Percentiles rank a stretch among this genome's conserved stretches.
Evolutionary conservation across 768 basidiomycete species (phyloP).

Genomic region (Lentinula edodes): DNA sequence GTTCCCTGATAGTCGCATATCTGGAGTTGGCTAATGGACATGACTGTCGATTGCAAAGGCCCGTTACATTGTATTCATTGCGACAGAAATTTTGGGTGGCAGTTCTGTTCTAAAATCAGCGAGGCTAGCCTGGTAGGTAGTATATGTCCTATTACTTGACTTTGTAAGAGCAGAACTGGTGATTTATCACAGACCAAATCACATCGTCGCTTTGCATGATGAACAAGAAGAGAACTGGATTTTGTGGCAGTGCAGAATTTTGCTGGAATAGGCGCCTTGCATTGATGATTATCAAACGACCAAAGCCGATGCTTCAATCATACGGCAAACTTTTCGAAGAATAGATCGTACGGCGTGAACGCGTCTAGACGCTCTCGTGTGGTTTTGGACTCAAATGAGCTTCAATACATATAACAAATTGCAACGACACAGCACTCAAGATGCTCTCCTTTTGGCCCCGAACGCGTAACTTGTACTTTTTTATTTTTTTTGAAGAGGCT

Average conservation of each 20-base stretch:
- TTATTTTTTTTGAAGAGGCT: too few species aligned
- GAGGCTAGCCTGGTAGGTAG: not conserved
- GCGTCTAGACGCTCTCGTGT: too few species aligned
- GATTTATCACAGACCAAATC: constrained; percentile 94
- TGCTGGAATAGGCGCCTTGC: not conserved
- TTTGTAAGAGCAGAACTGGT: constrained; percentile 98
- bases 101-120: constrained; percentile 48
- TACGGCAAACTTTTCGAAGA: too few species aligned
- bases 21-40: constrained; percentile 98
- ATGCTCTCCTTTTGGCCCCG: too few species aligned
- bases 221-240: constrained; percentile 1
- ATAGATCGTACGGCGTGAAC: too few species aligned
- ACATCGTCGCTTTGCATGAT: constrained; percentile 94
- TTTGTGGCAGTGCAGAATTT: not conserved
- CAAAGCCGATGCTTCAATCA: not conserved
- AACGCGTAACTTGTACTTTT: too few species aligned
- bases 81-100: constrained; percentile 96
- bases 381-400: too few species aligned
- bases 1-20: constrained; percentile 97
- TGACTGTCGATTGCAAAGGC: constrained; percentile 89
- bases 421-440: too few species aligned
- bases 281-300: not conserved
- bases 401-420: too few species aligned
- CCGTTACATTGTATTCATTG: constrained; percentile 98
- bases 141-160: constrained; percentile 74